These are phyloP conservation scores for Tricholoma furcatifolium DNA, from an alignment of 768 basidiomycete species.

Conservation along the genomic window DNA sequence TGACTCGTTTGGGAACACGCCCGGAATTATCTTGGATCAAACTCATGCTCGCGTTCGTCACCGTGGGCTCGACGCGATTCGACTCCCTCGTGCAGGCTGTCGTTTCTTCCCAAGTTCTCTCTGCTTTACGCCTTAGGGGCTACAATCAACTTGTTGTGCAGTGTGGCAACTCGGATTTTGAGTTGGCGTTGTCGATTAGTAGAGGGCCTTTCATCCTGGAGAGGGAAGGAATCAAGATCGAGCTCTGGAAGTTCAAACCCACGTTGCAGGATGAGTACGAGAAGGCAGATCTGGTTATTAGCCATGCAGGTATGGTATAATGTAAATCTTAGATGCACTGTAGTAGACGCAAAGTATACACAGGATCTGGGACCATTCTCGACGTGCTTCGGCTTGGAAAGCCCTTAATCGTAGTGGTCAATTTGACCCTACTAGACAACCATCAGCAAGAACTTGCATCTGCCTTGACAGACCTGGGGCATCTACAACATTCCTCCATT, in stretches of 20 bases:
- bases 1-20: slow-evolving; percentile 16
- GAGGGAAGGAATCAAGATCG: slow-evolving; percentile 49
- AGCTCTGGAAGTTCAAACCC: slow-evolving; percentile 73
- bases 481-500: slow-evolving; percentile 57
- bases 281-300: slow-evolving; percentile 77
- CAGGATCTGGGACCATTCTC: slow-evolving; percentile 94
- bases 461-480: slow-evolving; percentile 54
- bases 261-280: slow-evolving; percentile 66
- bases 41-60: slow-evolving; percentile 63
- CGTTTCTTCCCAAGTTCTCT: slow-evolving; percentile 57
- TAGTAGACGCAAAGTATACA: slow-evolving; percentile 26
- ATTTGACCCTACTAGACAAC: slow-evolving; percentile 84
- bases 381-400: slow-evolving; percentile 77
- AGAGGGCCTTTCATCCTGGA: slow-evolving; percentile 24
- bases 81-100: slow-evolving; percentile 65
- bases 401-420: slow-evolving; percentile 85
- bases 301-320: slow-evolving; percentile 79
- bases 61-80: slow-evolving; percentile 90
- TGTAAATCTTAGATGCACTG: neutral
- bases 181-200: slow-evolving; percentile 27
- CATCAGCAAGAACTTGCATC: slow-evolving; percentile 90
- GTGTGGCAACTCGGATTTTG: slow-evolving; percentile 68
- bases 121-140: slow-evolving; percentile 49
- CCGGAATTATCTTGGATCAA: slow-evolving; percentile 15
- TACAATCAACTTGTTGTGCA: slow-evolving; percentile 70